Percentiles rank a stretch among this genome's conserved stretches.
These are phyloP conservation scores for Ogataea pignaliae DNA, from an alignment of 805 yeast genomes.

Conservation along the genomic window DNA sequence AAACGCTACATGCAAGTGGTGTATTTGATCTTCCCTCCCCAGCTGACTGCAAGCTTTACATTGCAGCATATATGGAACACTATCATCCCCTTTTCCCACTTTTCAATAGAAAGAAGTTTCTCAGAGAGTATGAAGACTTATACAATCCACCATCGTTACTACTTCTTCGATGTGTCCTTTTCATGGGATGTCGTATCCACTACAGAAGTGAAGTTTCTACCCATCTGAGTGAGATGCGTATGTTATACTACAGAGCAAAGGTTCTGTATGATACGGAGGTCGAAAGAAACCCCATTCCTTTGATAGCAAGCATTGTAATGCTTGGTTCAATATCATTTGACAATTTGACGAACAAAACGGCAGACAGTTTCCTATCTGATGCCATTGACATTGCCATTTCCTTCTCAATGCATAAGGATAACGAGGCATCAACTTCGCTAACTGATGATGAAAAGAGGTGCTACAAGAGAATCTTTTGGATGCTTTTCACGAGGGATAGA, in stretches of 20 bases:
- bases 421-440: background rate
- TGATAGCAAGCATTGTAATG: conserved; percentile 28
- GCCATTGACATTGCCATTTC: conserved; percentile 67
- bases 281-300: conserved; percentile 56
- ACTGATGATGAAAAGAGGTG: conserved; percentile 29
- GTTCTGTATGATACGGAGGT: conserved; percentile 63
- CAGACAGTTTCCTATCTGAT: conserved; percentile 35
- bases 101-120: conserved; percentile 54
- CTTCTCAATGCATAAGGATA: conserved; percentile 57
- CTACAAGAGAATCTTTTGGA: conserved; percentile 71
- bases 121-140: conserved; percentile 49
- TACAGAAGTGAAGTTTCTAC: conserved; percentile 22
- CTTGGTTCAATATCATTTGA: conserved; percentile 37
- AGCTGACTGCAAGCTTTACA: conserved; percentile 52
- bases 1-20: conserved; percentile 58
- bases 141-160: conserved; percentile 53
- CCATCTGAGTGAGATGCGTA: conserved; percentile 45
- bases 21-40: conserved; percentile 61
- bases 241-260: conserved; percentile 46
- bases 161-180: conserved; percentile 54
- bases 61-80: conserved; percentile 53
- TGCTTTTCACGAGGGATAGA: conserved; percentile 55
- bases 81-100: conserved; percentile 67
- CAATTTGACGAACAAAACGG: conserved; percentile 31
- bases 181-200: conserved; percentile 47